Evolutionary conservation across 75 land plant genomes (phyloP).

Genomic region (Pinus tabuliformis): DNA sequence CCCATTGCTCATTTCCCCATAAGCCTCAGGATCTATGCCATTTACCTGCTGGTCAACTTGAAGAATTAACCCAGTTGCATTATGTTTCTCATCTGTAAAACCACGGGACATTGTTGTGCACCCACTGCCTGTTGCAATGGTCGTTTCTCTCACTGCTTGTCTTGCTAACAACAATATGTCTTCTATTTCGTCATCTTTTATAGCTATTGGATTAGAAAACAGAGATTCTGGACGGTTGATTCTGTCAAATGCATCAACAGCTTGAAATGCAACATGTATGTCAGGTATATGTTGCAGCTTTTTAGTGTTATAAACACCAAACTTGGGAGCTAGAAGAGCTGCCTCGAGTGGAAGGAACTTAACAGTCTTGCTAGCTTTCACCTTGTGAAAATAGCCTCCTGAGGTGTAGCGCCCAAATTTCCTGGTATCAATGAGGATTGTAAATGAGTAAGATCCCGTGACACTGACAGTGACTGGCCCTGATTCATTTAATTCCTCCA

Average conservation of each 20-base stretch:
- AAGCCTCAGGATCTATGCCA: background rate
- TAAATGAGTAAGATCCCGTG: constrained; percentile 42
- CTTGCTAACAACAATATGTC: constrained; percentile 29
- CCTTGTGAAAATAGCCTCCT: constrained; percentile 42
- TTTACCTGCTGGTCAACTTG: background rate
- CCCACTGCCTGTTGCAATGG: background rate
- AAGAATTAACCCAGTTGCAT: background rate
- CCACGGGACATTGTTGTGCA: background rate
- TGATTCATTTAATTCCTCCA: constrained; percentile 33
- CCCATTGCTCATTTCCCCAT: background rate
- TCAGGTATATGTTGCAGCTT: constrained; percentile 17
- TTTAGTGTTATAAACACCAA: constrained; percentile 31
- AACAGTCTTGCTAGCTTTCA: constrained; percentile 18
- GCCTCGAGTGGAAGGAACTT: constrained; percentile 34
- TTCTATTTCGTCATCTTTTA: constrained; percentile 26
- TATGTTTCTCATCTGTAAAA: constrained; percentile 2
- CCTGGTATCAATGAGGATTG: constrained; percentile 44
- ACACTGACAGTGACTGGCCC: constrained; percentile 36
- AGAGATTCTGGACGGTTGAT: background rate
- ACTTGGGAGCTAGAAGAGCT: constrained; percentile 25
- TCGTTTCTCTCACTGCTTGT: constrained; percentile 3
- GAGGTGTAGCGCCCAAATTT: constrained; percentile 26
- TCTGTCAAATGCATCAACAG: constrained; percentile 43
- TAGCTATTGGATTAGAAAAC: constrained; percentile 7
- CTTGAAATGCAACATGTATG: constrained; percentile 48